Base-by-base conservation (phyloP, 495 filamentous ascomycete genomes). In the Lasiosphaeria miniovina region DNA sequence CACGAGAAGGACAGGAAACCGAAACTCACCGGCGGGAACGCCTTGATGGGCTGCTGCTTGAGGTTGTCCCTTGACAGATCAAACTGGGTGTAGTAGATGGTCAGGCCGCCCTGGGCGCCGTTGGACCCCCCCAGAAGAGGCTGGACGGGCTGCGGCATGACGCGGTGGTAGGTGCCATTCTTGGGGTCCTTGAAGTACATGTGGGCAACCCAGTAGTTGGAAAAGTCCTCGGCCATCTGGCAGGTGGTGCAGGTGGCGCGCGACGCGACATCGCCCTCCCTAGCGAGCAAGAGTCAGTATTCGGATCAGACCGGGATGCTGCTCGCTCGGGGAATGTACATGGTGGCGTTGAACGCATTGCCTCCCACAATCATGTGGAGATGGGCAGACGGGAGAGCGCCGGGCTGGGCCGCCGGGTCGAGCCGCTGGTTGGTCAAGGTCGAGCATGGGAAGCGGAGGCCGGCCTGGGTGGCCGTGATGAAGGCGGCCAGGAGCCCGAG, bases 281-380 rank as follows among this genome's bases (percentile, higher is more conserved):
- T 46, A 46, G 5, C 43, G 15, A 46, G 38, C 43, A n/a, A 46
- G 43, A 46, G 43, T 46, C 11, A 14, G 6, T 9, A n/a, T n/a
- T 46, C 11, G 12, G 4, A 8, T 41, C 7, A 12, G 38, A 3
- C 12, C 38, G 8, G 15, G 0, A 6, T n/a, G 12, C 43, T 9
- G 43, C 8, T 46, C 43, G 12, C 12, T 41, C 24, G 38, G 38
- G 12, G 8, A 46, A 46, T 5, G 43, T 46, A 46, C 77, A 77
- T 77, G 32, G 73, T 71, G 17, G 72, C 70, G 50, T 76, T 75
- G 68, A 79, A 79, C 31, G 69, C 70, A 69, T 79, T 76, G 50
- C 76, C 76, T 34, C 76, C 76, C 0, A 77, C 74, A 12, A 79
- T 74, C 49, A 75, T 73, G 57, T 79, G 76, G 49, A 79, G 68